Base-by-base conservation (phyloP, 208 protist genomes). In the Kentomonas sorsogonicus region DNA sequence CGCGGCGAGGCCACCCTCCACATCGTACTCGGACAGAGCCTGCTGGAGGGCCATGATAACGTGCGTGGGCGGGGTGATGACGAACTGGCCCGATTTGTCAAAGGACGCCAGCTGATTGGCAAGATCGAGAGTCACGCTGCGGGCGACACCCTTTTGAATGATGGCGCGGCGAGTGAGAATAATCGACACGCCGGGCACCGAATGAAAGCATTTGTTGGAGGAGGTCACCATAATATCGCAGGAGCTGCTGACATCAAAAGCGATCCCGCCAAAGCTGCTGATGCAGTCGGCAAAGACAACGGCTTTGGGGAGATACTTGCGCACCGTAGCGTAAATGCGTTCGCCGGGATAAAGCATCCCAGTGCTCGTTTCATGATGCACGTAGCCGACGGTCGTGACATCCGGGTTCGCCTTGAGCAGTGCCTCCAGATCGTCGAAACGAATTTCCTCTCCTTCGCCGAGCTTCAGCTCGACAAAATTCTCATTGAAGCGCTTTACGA, bases 161-260 rank as follows among this genome's bases (percentile, higher is more conserved):
- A 79, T 7, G 0, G 45, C 15, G 33, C 72, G 71, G 23, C 71
- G 66, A 15, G 76, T 74, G 29, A 95, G 27, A 36, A 89, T 75
- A 20, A 91, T 80, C 2, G 84, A 72, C 31, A 93, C 75, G 18
- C 89, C 89, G n/a, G 86, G 89, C 2, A 94, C 83, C 43, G 84
- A 80, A 69, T 96, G 86, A 45, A 96, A 62, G 52, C 89, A 96
- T 61, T 96, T 96, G 70, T 96, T 96, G 27, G 89, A 57, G 1
- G 84, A 86, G 0, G 74, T 77, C 36, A 91, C 66, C 22, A 95
- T 66, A 25, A 86, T 66, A 54, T 94, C 89, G 45, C 78, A 86
- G 11, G 84, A 55, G 25, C 79, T 77, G 11, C 54, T 56, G 22
- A 78, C 75, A 44, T 75, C 60, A 38, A 89, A 61, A 20, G 79